Conservation (phyloP, 2,329 filamentous ascomycete genomes). For the Seiridium cupressi region DNA sequence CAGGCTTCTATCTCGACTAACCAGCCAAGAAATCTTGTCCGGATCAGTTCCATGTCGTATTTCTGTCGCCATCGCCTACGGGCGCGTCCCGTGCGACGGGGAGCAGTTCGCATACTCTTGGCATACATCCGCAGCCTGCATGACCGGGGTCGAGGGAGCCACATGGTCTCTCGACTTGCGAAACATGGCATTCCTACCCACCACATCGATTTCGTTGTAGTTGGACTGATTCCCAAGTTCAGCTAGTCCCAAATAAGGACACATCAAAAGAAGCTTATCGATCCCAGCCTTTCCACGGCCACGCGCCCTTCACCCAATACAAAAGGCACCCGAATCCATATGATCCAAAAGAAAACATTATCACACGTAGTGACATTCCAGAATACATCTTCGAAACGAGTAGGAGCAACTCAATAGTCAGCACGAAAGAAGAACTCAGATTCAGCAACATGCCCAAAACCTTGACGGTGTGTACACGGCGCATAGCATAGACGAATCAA, state of each 20-base stretch:
- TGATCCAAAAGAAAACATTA: no score
- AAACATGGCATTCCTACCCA: background rate
- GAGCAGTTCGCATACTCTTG: constrained; percentile 1
- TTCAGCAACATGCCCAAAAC: background rate
- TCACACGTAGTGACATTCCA: no score
- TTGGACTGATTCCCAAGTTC: background rate
- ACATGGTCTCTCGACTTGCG: background rate
- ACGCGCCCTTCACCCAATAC: no score
- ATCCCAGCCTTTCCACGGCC: no score
- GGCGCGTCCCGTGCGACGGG: background rate
- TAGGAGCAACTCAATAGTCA: background rate
- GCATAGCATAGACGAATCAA: background rate
- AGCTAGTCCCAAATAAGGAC: no score
- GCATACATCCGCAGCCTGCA: constrained; percentile 1
- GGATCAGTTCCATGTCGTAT: background rate
- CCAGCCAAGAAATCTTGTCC: background rate
- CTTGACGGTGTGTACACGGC: background rate
- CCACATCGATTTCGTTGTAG: background rate
- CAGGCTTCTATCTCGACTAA: background rate
- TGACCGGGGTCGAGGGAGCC: background rate
- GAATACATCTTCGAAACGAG: background rate
- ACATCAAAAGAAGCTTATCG: no score
- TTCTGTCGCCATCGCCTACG: background rate
- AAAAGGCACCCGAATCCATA: no score
- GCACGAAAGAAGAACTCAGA: background rate